Percentiles rank a stretch among this genome's conserved stretches.
Evolutionary conservation across 2,329 filamentous ascomycete genomes (phyloP).

Genomic region (Alternaria burnsii): DNA sequence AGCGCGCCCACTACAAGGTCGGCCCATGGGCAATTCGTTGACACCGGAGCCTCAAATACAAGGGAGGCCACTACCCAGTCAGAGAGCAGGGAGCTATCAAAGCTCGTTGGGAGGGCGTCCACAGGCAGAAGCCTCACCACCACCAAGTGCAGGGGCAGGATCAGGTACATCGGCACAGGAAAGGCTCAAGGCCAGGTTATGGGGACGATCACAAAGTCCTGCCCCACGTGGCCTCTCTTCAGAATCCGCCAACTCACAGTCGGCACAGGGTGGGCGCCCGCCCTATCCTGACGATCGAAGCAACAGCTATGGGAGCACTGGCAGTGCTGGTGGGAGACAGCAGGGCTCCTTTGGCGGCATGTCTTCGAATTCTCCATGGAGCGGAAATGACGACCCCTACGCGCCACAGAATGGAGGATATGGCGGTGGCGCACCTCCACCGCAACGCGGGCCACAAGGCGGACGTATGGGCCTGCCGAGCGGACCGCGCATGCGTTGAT

Average conservation of each 20-base stretch:
- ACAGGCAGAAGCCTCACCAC: slow-evolving; percentile 45
- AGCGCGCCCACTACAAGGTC: slow-evolving; percentile 35
- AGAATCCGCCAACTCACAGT: slow-evolving; percentile 31
- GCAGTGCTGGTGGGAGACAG: slow-evolving; percentile 37
- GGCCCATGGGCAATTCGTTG: slow-evolving; percentile 41
- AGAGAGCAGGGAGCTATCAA: slow-evolving; percentile 79
- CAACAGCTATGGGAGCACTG: slow-evolving; percentile 40
- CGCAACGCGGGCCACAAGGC: slow-evolving; percentile 37
- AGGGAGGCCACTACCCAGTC: slow-evolving; percentile 73
- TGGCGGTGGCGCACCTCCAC: slow-evolving; percentile 34
- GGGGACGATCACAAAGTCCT: slow-evolving; percentile 70
- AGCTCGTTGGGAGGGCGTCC: slow-evolving; percentile 52
- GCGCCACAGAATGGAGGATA: slow-evolving; percentile 33
- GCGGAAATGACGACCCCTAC: slow-evolving; percentile 45
- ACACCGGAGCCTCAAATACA: slow-evolving; percentile 48
- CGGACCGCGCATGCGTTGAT: slow-evolving; percentile 50
- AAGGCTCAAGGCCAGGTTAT: slow-evolving; percentile 79
- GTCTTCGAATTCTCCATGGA: slow-evolving; percentile 46
- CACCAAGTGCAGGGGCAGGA: slow-evolving; percentile 52
- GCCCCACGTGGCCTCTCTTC: slow-evolving; percentile 43
- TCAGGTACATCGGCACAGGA: slow-evolving; percentile 73
- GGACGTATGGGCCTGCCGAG: slow-evolving; percentile 50
- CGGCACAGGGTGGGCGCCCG: slow-evolving; percentile 27
- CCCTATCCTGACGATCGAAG: slow-evolving; percentile 47
- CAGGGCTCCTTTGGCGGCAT: slow-evolving; percentile 38